Evolutionary conservation across 2,329 filamentous ascomycete genomes (phyloP), one percentile per base, ranked within the genome.

Genomic region (Ampelomyces quisqualis): DNA sequence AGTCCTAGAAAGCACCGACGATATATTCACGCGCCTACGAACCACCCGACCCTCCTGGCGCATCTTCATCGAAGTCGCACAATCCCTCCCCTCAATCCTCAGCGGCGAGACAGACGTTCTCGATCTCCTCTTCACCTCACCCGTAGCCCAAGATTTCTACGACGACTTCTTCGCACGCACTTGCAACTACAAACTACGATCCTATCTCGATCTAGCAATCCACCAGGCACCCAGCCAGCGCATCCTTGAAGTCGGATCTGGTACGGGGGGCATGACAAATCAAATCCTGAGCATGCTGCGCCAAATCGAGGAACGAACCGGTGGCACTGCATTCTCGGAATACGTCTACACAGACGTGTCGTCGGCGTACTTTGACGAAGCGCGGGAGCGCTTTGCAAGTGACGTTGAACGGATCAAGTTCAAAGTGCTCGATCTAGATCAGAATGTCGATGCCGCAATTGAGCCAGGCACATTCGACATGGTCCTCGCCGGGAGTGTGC

Each of bases 401-500:
- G 24, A 20, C 31, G 5, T 11, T 11, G 21, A 9, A 5, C 31
- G 19, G 11, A 33, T 33, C 8, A 22, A 4, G 5, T 33, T 33
- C 31, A 33, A 11, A 6, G 13, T 3, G 7, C 17, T 33, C 8
- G 31, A 33, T 14, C n/a, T 33, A 2, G 20, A 33, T 8, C 6
- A 21, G 5, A 18, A 33, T 8, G n/a, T 33, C 15, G n/a, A 5
- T 42, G 28, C 23, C 2, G 38, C 43, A 2, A 40, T 45, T 5
- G 32, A 43, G 21, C 18, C 20, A n/a, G 22, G 24, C 10, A 28
- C 26, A 2, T 51, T 40, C 37, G 50, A 59, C 34, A 13, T 59
- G 9, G 38, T 52, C 10, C n/a, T 56, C 75, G 3, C 29, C 73
- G 3, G 29, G 71, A 1, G 43, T 65, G 17, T 74, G 9, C 21